These are phyloP conservation scores for Peterozyma toletana DNA, from an alignment of 805 yeast species.

Conservation along the genomic window DNA sequence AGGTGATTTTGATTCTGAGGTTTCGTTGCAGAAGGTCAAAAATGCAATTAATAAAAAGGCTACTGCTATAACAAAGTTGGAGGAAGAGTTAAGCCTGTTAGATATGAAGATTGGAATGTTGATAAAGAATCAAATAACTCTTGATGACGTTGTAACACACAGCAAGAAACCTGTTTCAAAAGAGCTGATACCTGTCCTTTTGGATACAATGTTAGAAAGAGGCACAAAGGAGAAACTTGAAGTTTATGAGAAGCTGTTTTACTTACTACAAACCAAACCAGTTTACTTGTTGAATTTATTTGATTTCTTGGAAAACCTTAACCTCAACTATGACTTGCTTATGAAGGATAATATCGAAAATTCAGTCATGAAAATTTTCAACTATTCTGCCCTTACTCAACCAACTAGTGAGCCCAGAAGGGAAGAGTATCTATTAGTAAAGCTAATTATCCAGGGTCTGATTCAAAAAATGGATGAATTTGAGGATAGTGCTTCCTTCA, in stretches of 20 bases:
- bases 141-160: constrained; percentile 55
- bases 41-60: constrained; percentile 66
- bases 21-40: constrained; percentile 57
- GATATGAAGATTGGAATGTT: constrained; percentile 73
- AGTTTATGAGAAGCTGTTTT: constrained; percentile 71
- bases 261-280: constrained; percentile 79
- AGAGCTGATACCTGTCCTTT: constrained; percentile 10
- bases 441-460: constrained; percentile 44
- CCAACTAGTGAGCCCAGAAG: constrained; percentile 34
- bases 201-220: constrained; percentile 20
- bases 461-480: constrained; percentile 28
- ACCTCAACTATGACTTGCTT: constrained; percentile 14
- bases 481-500: constrained; percentile 13
- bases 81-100: constrained; percentile 66
- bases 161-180: constrained; percentile 9
- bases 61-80: constrained; percentile 62
- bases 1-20: constrained; percentile 68
- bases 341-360: constrained; percentile 24
- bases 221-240: constrained; percentile 48
- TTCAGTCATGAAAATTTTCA: constrained; percentile 25
- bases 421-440: constrained; percentile 64
- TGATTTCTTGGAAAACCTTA: constrained; percentile 18
- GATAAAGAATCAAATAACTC: constrained; percentile 69
- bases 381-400: constrained; percentile 16
- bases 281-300: constrained; percentile 56